Evolutionary conservation across 495 filamentous ascomycete species (phyloP).

Genomic region (Tuber melanosporum): DNA sequence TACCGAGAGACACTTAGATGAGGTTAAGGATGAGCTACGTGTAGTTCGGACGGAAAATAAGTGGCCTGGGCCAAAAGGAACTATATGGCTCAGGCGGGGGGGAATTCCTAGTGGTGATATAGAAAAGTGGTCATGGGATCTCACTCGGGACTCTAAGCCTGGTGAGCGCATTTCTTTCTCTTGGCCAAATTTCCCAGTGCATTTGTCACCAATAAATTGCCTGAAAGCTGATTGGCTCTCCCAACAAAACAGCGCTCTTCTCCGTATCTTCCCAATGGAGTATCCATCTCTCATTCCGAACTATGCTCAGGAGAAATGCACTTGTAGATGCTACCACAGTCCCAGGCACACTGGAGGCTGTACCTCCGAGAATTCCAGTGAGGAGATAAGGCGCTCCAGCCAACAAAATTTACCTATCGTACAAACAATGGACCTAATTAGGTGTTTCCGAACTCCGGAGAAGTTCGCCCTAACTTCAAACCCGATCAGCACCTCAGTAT

Average conservation of each 20-base stretch:
- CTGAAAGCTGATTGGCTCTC: neutral
- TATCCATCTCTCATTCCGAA: neutral
- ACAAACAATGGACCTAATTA: neutral
- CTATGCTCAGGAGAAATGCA: neutral
- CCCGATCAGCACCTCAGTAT: neutral
- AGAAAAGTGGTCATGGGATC: neutral
- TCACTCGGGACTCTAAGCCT: neutral
- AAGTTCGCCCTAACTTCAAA: neutral
- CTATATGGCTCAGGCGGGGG: neutral
- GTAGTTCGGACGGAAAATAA: neutral
- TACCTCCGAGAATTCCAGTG: neutral
- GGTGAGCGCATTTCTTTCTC: neutral
- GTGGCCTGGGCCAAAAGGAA: neutral
- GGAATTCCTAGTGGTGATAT: neutral
- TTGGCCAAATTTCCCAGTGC: neutral
- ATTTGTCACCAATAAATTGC: neutral
- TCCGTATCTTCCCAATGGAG: neutral
- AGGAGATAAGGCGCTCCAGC: neutral
- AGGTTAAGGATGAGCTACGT: neutral
- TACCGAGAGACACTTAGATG: neutral
- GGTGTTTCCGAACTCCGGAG: constrained; percentile 1
- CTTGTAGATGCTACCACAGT: neutral
- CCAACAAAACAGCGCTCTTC: neutral
- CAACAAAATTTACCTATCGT: neutral
- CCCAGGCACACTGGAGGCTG: neutral